These are phyloP conservation scores for Puccinia hordei DNA, from an alignment of 1,284 basidiomycete species.

Conservation along the genomic window DNA sequence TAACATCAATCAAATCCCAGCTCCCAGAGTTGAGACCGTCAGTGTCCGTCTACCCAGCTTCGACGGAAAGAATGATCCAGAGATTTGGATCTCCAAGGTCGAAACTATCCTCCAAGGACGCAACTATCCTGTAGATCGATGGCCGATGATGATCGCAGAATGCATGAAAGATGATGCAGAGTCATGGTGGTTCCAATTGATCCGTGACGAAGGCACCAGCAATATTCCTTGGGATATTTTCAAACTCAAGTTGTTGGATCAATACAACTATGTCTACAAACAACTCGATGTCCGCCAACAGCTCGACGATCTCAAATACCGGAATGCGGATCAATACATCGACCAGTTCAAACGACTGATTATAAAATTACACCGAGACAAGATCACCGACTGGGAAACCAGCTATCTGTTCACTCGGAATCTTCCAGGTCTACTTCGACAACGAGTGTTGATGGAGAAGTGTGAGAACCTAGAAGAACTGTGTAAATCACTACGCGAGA, in stretches of 20 bases:
- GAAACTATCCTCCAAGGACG: too few relatives aligned
- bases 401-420: neutral
- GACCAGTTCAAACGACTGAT: neutral
- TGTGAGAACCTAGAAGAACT: neutral
- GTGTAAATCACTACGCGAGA: neutral
- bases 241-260: neutral
- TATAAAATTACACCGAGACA: neutral
- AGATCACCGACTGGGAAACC: neutral
- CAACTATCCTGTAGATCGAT: too few relatives aligned
- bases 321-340: neutral
- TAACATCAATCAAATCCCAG: too few relatives aligned
- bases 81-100: too few relatives aligned
- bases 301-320: neutral
- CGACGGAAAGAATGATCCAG: too few relatives aligned
- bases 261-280: constrained; percentile 11
- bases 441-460: neutral
- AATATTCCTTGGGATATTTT: neutral
- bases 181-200: constrained; percentile 1
- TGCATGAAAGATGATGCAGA: neutral
- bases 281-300: neutral
- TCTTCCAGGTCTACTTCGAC: neutral
- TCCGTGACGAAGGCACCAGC: neutral
- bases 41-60: too few relatives aligned
- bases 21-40: too few relatives aligned
- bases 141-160: neutral